Percentiles rank a stretch among this genome's conserved stretches.
Evolutionary conservation across 345 rosid species (phyloP).

Genomic region (Zanthoxylum bungeanum): DNA sequence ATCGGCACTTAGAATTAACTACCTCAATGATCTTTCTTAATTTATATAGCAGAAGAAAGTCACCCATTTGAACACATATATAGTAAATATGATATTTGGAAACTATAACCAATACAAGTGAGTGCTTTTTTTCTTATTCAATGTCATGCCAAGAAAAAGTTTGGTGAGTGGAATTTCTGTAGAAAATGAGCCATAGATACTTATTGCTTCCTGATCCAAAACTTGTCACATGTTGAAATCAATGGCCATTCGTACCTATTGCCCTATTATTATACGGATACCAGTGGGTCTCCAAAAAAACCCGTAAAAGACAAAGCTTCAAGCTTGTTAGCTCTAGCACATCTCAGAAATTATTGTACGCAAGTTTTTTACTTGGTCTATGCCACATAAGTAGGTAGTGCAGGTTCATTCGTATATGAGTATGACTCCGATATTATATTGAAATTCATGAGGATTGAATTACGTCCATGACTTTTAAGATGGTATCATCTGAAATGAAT

Average conservation of each 20-base stretch:
- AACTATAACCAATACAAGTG: neutral
- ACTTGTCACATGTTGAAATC: constrained; percentile 2
- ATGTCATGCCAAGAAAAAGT: neutral
- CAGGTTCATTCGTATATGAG: no score
- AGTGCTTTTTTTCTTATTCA: neutral
- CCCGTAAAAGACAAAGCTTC: constrained; percentile 9
- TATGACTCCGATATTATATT: no score
- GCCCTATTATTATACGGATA: neutral
- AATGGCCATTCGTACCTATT: neutral
- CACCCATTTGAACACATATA: neutral
- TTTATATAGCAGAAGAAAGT: neutral
- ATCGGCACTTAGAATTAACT: no score
- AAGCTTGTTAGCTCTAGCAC: neutral
- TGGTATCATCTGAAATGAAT: no score
- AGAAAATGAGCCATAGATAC: neutral
- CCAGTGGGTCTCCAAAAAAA: neutral
- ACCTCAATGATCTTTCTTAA: neutral
- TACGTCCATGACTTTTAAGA: no score
- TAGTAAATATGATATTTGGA: neutral
- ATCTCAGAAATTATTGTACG: no score
- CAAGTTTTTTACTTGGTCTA: no score
- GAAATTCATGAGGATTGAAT: no score
- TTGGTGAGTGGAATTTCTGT: neutral
- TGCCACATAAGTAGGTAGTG: no score
- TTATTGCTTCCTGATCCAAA: neutral